phyloP scores from a whole-genome alignment of 345 rosid species.

The Firmiana major region DNA sequence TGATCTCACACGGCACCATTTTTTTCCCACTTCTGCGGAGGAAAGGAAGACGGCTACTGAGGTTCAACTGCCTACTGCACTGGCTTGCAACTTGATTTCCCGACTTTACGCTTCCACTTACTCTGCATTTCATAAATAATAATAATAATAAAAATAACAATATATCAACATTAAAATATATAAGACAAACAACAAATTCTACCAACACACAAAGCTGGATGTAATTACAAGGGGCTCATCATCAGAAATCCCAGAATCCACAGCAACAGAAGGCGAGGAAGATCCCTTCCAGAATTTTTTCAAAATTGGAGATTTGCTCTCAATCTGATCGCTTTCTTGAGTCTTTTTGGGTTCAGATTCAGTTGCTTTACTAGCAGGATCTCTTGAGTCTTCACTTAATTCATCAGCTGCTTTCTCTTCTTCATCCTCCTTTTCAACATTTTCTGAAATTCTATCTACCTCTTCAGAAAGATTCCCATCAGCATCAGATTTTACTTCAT shows the following conservation, averaged over 20 bases:
- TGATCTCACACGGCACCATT: slow-evolving; percentile 6
- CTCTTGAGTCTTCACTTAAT: slow-evolving; percentile 33
- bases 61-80: slow-evolving; percentile 25
- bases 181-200: not conserved
- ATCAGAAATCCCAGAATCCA: slow-evolving; percentile 59
- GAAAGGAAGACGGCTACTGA: not conserved
- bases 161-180: not conserved
- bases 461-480: slow-evolving; percentile 33
- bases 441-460: slow-evolving; percentile 23
- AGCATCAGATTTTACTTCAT: slow-evolving; percentile 43
- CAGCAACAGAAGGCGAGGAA: slow-evolving; percentile 20
- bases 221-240: slow-evolving; percentile 85
- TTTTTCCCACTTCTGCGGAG: slow-evolving; percentile 3
- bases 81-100: slow-evolving; percentile 43
- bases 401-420: slow-evolving; percentile 35
- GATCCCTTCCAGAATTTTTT: slow-evolving; percentile 20
- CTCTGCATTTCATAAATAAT: slow-evolving; percentile 49
- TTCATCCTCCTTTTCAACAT: slow-evolving; percentile 26
- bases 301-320: slow-evolving; percentile 21
- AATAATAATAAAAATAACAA: no score
- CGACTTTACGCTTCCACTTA: slow-evolving; percentile 61
- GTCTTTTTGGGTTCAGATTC: slow-evolving; percentile 43
- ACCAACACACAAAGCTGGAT: slow-evolving; percentile 13
- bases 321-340: slow-evolving; percentile 23
- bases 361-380: slow-evolving; percentile 33